Percentiles rank a stretch among this genome's conserved stretches.
These are phyloP conservation scores for Penicillium occitanis DNA, from an alignment of 2,329 filamentous ascomycete species.

Conservation along the genomic window DNA sequence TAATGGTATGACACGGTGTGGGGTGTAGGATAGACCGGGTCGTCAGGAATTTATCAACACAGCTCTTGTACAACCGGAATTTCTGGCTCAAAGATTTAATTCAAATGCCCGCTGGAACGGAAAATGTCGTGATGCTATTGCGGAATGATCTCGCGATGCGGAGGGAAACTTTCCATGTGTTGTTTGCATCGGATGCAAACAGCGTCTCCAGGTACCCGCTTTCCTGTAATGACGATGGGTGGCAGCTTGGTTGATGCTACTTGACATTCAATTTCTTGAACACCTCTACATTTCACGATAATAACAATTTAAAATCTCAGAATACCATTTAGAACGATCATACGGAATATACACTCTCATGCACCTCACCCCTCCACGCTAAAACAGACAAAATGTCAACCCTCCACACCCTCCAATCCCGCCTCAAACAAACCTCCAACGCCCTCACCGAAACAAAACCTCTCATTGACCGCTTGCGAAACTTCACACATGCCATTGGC, in stretches of 20 bases:
- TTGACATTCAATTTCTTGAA: neutral
- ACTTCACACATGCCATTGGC: conserved; percentile 61
- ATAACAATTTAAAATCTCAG: too few relatives aligned
- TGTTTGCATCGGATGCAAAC: conserved; percentile 13
- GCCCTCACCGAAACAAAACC: conserved; percentile 54
- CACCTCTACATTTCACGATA: too few relatives aligned
- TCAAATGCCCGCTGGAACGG: neutral
- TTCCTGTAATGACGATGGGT: conserved; percentile 1
- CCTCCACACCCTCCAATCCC: conserved; percentile 44
- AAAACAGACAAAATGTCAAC: conserved; percentile 37
- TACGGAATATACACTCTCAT: neutral
- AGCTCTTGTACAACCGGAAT: neutral
- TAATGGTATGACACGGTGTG: neutral
- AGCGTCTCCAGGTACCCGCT: neutral
- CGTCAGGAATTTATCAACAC: too few relatives aligned
- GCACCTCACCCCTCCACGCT: neutral
- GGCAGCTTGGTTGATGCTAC: neutral
- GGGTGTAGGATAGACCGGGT: neutral
- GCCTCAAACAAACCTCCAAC: conserved; percentile 54
- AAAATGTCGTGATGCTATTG: conserved; percentile 1
- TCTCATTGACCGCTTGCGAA: conserved; percentile 58
- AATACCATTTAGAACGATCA: too few relatives aligned
- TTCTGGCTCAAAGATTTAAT: too few relatives aligned
- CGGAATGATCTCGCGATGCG: conserved; percentile 13
- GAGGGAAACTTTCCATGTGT: conserved; percentile 19